Base-by-base conservation (phyloP, 1,284 basidiomycete genomes). In the Ganoderma resinaceum region DNA sequence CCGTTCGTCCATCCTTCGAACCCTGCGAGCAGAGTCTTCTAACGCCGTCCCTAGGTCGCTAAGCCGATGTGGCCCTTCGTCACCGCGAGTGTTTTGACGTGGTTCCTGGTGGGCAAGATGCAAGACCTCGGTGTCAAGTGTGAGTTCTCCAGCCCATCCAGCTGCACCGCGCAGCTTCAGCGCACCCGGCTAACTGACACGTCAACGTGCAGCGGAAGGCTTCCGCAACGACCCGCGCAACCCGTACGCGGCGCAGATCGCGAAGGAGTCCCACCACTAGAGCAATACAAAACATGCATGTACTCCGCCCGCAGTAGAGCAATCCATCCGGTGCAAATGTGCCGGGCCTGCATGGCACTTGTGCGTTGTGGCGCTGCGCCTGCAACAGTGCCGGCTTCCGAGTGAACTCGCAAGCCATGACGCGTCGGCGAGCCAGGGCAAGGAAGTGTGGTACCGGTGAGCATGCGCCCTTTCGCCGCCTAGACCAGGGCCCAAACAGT, bases 61-160 rank as follows among this genome's bases (percentile, higher is more conserved):
- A 88, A 84, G 82, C 91, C 93, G 46, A 76, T 94, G 81, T 93
- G 91, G 85, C 92, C 93, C 8, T 94, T 94, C 85, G 80, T 92
- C 74, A 82, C 84, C 57, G 90, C 92, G 43, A 85, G 87, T 5
- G 76, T 77, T 14, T 74, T 94, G 68, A 92, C 90, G 8, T 87
- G 87, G 76, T 93, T 88, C 81, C 83, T 91, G 67, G 85, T 94
- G 60, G 78, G 81, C 31, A 87, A 88, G 76, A 82, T 88, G 76
- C 92, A 94, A 79, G 86, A 90, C 26, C 79, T 83, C 37, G 89
- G 82, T 72, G 85, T 93, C 65, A 85, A 87, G 78, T 89, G 92
- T 94, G 78, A 78, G 92, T 90, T 26, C 29, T 42, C 62, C 18
- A 16, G 29, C n/a, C 31, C 55, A 37, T 61, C 33, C 63, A n/a